Percentiles rank a stretch among this genome's conserved stretches.
These are phyloP conservation scores for Litsea cubeba DNA, from an alignment of 164 flowering plant species.

Conservation along the genomic window DNA sequence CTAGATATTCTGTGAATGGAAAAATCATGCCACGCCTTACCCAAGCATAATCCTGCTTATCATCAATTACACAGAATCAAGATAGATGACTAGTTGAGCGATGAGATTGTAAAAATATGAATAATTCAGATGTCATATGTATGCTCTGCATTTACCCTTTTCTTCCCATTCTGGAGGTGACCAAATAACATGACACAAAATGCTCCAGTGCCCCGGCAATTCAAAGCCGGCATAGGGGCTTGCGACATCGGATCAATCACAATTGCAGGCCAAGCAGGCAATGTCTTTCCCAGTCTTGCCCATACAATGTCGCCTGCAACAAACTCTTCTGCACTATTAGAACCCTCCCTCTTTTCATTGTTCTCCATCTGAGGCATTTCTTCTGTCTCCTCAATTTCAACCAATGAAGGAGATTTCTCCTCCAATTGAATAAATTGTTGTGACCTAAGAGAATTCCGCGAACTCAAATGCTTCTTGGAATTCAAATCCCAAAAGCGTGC, in stretches of 20 bases:
- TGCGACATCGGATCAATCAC: slow-evolving; percentile 84
- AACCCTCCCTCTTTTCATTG: slow-evolving; percentile 34
- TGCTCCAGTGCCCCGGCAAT: slow-evolving; percentile 64
- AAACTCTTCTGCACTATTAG: slow-evolving; percentile 52
- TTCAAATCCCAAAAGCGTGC: not conserved
- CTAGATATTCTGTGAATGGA: slow-evolving; percentile 75
- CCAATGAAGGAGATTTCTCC: slow-evolving; percentile 13
- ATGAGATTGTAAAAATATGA: not conserved
- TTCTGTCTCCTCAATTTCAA: slow-evolving; percentile 17
- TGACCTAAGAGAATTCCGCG: slow-evolving; percentile 39
- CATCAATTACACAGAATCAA: not conserved
- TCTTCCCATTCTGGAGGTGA: slow-evolving; percentile 57
- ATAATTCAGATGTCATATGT: not conserved
- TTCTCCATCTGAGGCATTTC: slow-evolving; percentile 20
- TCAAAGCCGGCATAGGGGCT: slow-evolving; percentile 74
- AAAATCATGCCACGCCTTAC: slow-evolving; percentile 67
- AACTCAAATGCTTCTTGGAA: slow-evolving; percentile 36
- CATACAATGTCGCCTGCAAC: slow-evolving; percentile 78
- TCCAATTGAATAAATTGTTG: slow-evolving; percentile 31
- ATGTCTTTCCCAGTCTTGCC: slow-evolving; percentile 74
- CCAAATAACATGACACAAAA: slow-evolving; percentile 96
- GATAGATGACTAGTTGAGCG: not conserved
- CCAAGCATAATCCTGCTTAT: slow-evolving; percentile 92
- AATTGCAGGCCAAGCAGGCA: slow-evolving; percentile 92
- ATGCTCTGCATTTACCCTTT: slow-evolving; percentile 46